Evolutionary conservation across 352 stramenopile species (phyloP), one percentile per base, ranked within the genome.

Genomic region (Globisporangium spinosum): DNA sequence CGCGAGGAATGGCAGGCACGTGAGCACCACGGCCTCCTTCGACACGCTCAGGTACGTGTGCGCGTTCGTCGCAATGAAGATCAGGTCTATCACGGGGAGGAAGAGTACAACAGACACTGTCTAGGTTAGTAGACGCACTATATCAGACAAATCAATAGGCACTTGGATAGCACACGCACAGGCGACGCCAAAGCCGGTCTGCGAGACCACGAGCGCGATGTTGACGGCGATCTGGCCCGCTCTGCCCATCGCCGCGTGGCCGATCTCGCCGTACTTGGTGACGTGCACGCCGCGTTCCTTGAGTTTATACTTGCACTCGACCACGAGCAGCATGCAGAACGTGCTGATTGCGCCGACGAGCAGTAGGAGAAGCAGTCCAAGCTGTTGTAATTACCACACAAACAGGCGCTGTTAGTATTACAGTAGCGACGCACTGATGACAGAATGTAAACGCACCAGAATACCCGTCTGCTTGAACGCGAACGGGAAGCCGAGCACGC

Each of bases 401-500:
- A 32, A 32, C 8, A 56, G 13, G 17, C 22, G 6, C 10, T 35
- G 10, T 34, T 0, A 35, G 20, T 10, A 47, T 49, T 7, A 32
- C 7, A 53, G 1, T 47, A n/a, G 13, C 5, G 40, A 7, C 15
- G 40, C 40, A n/a, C 13, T 9, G 8, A 20, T 51, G n/a, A 9
- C 20, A 29, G 2, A 32, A 32, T 20, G 25, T 40, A 13, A 6
- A 45, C 85, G 71, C 27, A 93, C 84, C 47, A 98, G 58, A 64
- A 96, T 95, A 25, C 93, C 93, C 29, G 78, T 88, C 65, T 91
- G 79, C 43, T 83, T 86, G 74, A 98, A 98, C 32, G 92, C 93
- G 75, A 91, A 96, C 10, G 93, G 93, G 7, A 98, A 71, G 0
- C 91, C 93, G n/a, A 98, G 75, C 8, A 98, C 84, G 34, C 93